Evolutionary conservation across 23 red algal genomes (phyloP).

Genomic region (Agarophyton chilense): DNA sequence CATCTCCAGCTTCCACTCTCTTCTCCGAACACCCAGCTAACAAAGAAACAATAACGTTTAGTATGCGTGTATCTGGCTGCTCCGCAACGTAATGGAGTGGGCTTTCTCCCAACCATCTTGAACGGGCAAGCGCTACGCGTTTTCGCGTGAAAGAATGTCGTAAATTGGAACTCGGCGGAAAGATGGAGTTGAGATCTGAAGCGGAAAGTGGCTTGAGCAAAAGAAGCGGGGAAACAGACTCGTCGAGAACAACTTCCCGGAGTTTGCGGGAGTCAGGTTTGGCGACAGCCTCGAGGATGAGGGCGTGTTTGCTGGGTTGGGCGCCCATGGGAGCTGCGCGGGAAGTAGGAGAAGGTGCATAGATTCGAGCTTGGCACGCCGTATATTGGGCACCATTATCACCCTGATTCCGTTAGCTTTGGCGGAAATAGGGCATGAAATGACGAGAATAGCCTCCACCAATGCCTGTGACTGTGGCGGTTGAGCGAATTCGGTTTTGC

Average conservation of each 20-base stretch:
- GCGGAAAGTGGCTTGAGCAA: slow-evolving; percentile 34
- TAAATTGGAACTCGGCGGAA: neutral
- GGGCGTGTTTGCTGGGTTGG: slow-evolving; percentile 45
- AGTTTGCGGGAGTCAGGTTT: slow-evolving; percentile 50
- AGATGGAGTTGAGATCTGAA: slow-evolving; percentile 14
- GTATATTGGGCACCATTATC: slow-evolving; percentile 29
- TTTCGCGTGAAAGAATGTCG: slow-evolving; percentile 5
- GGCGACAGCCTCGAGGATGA: slow-evolving; percentile 43
- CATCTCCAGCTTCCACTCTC: neutral
- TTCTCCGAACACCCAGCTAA: slow-evolving; percentile 7
- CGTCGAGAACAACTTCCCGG: slow-evolving; percentile 14
- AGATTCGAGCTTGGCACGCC: slow-evolving; percentile 1
- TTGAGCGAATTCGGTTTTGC: slow-evolving; percentile 29
- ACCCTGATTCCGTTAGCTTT: slow-evolving; percentile 2
- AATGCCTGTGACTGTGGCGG: neutral
- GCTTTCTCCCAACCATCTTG: slow-evolving; percentile 32
- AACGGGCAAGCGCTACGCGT: neutral
- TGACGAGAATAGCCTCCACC: neutral
- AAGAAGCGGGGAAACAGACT: slow-evolving; percentile 6
- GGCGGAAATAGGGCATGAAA: neutral
- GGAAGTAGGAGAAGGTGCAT: slow-evolving; percentile 7
- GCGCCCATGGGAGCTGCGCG: slow-evolving; percentile 55
- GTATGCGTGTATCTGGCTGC: slow-evolving; percentile 15
- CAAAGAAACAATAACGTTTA: slow-evolving; percentile 22
- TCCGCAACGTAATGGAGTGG: slow-evolving; percentile 36